phyloP scores from a whole-genome alignment of 2,329 filamentous ascomycete species.

The Alternaria panax region DNA sequence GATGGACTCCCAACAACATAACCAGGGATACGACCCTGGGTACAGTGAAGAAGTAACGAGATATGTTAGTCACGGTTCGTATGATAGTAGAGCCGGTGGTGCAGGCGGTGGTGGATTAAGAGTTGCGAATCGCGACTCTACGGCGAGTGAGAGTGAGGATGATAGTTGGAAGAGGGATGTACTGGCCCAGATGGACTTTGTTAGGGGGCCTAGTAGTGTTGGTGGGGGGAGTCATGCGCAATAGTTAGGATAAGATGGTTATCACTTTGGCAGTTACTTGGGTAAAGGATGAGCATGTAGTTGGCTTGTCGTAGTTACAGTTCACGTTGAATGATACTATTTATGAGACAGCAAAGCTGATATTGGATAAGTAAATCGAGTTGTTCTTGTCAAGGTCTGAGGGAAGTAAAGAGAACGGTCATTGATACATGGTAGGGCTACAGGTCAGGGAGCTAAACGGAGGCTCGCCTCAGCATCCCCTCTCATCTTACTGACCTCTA shows the following conservation, averaged over 20 bases:
- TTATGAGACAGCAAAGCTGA: neutral
- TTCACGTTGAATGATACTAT: neutral
- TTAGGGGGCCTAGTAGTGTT: neutral
- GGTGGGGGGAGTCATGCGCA: slow-evolving; percentile 3
- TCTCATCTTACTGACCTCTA: slow-evolving; percentile 6
- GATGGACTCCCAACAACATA: slow-evolving; percentile 10
- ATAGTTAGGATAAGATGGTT: neutral
- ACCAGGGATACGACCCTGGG: slow-evolving; percentile 3
- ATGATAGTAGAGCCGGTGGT: slow-evolving; percentile 8
- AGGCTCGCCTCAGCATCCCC: neutral
- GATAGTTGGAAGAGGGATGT: slow-evolving; percentile 23
- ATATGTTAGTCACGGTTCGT: slow-evolving; percentile 10
- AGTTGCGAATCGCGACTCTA: slow-evolving; percentile 51
- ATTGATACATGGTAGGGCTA: neutral
- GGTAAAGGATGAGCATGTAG: neutral
- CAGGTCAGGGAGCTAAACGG: neutral
- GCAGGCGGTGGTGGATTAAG: slow-evolving; percentile 47
- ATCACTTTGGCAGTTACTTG: neutral
- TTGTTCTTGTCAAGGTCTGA: neutral
- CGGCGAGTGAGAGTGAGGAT: slow-evolving; percentile 28
- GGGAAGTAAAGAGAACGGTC: neutral
- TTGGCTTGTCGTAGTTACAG: neutral
- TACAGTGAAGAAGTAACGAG: slow-evolving; percentile 10
- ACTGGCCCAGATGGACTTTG: slow-evolving; percentile 26
- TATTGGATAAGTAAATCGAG: neutral